Conservation (phyloP, 345 rosid species). For the Chamaenerion angustifolium region DNA sequence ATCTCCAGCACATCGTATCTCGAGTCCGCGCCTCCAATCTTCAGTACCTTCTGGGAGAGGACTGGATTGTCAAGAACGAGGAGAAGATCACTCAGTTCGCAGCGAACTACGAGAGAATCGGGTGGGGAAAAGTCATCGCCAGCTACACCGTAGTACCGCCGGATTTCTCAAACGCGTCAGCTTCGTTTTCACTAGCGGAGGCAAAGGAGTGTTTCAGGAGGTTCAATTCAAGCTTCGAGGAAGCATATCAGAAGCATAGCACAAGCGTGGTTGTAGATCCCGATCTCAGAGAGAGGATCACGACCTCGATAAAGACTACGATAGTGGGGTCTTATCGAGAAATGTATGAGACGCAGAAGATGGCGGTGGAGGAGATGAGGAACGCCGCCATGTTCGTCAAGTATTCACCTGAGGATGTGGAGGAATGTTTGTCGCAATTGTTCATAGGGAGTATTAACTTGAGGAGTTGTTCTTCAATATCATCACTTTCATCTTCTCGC, state of each 20-base stretch:
- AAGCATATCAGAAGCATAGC: conserved; percentile 7
- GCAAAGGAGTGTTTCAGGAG: conserved; percentile 3
- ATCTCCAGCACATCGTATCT: conserved; percentile 10
- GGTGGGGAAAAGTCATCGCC: conserved; percentile 10
- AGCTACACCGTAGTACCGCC: not conserved
- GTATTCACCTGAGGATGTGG: conserved; percentile 8
- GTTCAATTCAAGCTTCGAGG: conserved; percentile 11
- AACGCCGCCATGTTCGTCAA: not conserved
- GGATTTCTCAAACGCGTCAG: not conserved
- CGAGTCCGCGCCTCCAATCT: conserved; percentile 7
- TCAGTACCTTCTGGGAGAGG: conserved; percentile 7
- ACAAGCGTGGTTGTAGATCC: conserved; percentile 5
- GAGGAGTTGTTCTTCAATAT: not conserved
- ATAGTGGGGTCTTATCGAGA: conserved; percentile 4
- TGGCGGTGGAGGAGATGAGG: conserved; percentile 1
- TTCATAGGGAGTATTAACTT: not conserved
- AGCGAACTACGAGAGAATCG: conserved; percentile 10
- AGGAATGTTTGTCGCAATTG: conserved; percentile 3
- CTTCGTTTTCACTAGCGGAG: not conserved
- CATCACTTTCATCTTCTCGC: not conserved
- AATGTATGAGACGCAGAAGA: not conserved
- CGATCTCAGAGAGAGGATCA: conserved; percentile 10
- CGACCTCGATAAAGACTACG: conserved; percentile 4
- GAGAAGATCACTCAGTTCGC: conserved; percentile 7
- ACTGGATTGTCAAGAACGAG: conserved; percentile 12